Base-by-base conservation (phyloP, 352 stramenopile species). In the Phytophthora kernoviae region DNA sequence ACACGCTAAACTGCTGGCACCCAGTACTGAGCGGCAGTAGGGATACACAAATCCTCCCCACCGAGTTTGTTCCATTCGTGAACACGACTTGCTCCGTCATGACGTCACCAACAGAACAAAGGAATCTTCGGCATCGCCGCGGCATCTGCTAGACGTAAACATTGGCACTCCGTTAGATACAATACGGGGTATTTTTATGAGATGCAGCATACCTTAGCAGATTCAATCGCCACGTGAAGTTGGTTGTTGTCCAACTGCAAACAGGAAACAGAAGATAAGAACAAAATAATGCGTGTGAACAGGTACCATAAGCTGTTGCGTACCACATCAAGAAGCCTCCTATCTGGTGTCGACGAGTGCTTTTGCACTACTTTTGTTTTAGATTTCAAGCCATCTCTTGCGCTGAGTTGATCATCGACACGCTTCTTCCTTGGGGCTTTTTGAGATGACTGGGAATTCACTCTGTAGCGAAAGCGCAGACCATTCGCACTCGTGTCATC, bases 1-100 rank as follows among this genome's bases (percentile, higher is more conserved):
- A 73, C 40, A 94, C 73, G 20, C 77, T 82, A 59, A 93, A 96
- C 46, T 96, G 87, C 39, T 96, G 86, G 30, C 87, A 96, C 1
- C 87, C 87, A 18, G 73, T 84, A 52, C 84, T 96, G 4, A 96
- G 68, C n/a, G 87, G 87, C 24, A 96, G 57, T 2, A 94, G 67
- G 0, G 84, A 91, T 1, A 90, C 80, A 49, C 83, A 93, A 34
- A 96, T 88, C 46, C 84, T 69, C 1, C 73, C 82, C 30, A 89
- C 58, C 6, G 57, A 68, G 33, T 79, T 68, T 15, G 68, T 83
- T 39, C 75, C 76, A 54, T 94, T 94, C 10, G 81, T 87, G 32
- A 94, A 91, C 24, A 91, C 65, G 22, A 94, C 84, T 44, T 86
- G 64, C 58, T 94, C 81, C 8, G 65, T 87, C 77, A 92, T 90